These are phyloP conservation scores for Coemansia sp. DNA, from an alignment of 192 early-diverging fungal genomes.

Conservation along the genomic window DNA sequence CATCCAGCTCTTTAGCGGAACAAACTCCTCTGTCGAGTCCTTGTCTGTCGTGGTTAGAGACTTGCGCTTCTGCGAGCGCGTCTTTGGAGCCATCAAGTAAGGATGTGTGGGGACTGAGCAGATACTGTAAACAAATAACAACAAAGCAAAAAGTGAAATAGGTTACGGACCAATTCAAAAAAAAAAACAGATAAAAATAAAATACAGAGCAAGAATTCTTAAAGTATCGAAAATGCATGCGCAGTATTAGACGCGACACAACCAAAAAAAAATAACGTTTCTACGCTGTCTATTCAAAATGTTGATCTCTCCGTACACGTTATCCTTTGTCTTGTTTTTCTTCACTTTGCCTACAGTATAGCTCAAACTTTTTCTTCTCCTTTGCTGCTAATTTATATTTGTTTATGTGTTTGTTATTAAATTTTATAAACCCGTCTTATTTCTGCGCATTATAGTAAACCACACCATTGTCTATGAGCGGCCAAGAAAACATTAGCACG, in stretches of 20 bases:
- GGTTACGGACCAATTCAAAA: not conserved
- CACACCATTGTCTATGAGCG: too few species aligned
- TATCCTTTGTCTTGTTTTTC: too few species aligned
- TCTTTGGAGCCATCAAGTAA: constrained; percentile 1
- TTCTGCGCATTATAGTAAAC: too few species aligned
- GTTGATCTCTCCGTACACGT: too few species aligned
- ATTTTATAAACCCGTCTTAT: not conserved
- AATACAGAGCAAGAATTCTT: not conserved
- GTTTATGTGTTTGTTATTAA: not conserved
- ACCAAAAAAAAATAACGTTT: too few species aligned
- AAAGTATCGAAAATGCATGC: not conserved
- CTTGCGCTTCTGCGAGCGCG: not conserved
- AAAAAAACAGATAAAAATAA: not conserved
- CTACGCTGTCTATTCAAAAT: too few species aligned
- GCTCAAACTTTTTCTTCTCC: not conserved
- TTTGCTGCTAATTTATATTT: not conserved
- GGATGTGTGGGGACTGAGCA: not conserved
- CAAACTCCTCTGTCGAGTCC: not conserved
- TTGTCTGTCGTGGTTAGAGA: not conserved
- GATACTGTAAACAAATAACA: not conserved
- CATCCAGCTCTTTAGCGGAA: constrained; percentile 33
- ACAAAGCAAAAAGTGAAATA: not conserved
- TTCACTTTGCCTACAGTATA: too few species aligned
- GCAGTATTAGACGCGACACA: too few species aligned
- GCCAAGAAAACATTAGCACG: constrained; percentile 8